phyloP scores from a whole-genome alignment of 108 stramenopile genomes.

The Nannochloropsis oceanica region DNA sequence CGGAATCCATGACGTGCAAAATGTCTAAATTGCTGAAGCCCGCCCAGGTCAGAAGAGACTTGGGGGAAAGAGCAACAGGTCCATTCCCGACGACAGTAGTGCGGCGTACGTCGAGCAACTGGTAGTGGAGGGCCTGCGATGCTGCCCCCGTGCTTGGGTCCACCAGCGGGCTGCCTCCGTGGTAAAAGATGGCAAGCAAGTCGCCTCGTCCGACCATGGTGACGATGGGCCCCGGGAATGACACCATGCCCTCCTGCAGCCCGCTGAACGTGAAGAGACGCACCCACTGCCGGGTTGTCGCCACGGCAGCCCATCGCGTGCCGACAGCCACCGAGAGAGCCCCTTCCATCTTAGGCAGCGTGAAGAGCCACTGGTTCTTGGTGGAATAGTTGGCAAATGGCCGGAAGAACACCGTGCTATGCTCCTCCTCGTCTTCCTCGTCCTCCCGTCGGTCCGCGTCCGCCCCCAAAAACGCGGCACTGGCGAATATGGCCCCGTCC shows the following conservation, averaged over 20 bases:
- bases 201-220: conserved; percentile 8
- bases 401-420: conserved; percentile 8
- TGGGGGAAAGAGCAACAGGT: conserved; percentile 2
- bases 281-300: conserved; percentile 7
- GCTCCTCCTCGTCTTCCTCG: not conserved
- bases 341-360: conserved; percentile 13
- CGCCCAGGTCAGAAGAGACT: conserved; percentile 13
- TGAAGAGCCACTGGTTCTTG: not conserved
- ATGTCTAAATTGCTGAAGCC: conserved; percentile 10
- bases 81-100: not conserved
- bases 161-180: conserved; percentile 3
- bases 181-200: conserved; percentile 9
- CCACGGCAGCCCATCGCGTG: conserved; percentile 10
- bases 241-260: conserved; percentile 3
- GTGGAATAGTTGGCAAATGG: not conserved
- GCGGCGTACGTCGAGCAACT: conserved; percentile 1
- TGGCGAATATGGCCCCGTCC: conserved; percentile 5
- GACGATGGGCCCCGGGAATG: conserved; percentile 6
- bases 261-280: conserved; percentile 22
- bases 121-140: conserved; percentile 15
- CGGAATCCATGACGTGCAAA: conserved; percentile 8
- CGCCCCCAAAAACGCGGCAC: not conserved
- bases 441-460: not conserved
- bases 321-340: conserved; percentile 11
- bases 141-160: not conserved